Conservation (phyloP, 495 filamentous ascomycete genomes). For the Entonaema liquescens region DNA sequence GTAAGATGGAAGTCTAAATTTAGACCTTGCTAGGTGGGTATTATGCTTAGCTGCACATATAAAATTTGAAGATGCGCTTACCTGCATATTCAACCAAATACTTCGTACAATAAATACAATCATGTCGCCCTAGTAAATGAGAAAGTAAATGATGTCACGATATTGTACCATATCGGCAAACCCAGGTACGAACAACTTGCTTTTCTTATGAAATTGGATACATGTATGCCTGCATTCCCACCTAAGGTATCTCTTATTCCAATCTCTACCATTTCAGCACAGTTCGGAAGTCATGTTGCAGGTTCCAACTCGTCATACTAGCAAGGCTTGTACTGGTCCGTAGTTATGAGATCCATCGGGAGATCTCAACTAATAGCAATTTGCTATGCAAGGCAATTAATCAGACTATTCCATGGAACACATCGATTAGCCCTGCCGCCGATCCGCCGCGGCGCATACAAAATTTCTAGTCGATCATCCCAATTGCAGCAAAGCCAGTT, state of each 20-base stretch:
- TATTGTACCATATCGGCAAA: slow-evolving; percentile 35
- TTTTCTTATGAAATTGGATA: slow-evolving; percentile 7
- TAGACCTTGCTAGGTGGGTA: background rate
- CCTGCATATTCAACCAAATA: background rate
- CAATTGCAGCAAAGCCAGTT: slow-evolving; percentile 27
- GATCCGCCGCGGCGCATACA: slow-evolving; percentile 17
- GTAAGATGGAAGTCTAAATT: background rate
- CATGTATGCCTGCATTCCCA: too few species aligned
- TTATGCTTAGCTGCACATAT: background rate
- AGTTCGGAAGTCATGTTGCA: slow-evolving; percentile 37
- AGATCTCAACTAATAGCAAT: slow-evolving; percentile 31
- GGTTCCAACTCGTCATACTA: slow-evolving; percentile 12
- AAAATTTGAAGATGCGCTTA: background rate
- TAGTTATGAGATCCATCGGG: slow-evolving; percentile 33
- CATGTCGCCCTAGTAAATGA: background rate
- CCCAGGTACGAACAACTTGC: slow-evolving; percentile 18
- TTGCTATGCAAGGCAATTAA: slow-evolving; percentile 23
- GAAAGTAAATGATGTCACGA: slow-evolving; percentile 21
- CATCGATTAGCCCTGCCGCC: slow-evolving; percentile 24
- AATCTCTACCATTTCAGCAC: background rate
- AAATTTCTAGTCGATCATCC: slow-evolving; percentile 22
- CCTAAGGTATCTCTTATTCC: background rate
- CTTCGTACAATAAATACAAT: background rate
- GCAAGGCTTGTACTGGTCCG: slow-evolving; percentile 26
- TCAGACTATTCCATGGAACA: slow-evolving; percentile 21